These are phyloP conservation scores for Alternaria sp. DNA, from an alignment of 2,329 filamentous ascomycete genomes.

Conservation along the genomic window DNA sequence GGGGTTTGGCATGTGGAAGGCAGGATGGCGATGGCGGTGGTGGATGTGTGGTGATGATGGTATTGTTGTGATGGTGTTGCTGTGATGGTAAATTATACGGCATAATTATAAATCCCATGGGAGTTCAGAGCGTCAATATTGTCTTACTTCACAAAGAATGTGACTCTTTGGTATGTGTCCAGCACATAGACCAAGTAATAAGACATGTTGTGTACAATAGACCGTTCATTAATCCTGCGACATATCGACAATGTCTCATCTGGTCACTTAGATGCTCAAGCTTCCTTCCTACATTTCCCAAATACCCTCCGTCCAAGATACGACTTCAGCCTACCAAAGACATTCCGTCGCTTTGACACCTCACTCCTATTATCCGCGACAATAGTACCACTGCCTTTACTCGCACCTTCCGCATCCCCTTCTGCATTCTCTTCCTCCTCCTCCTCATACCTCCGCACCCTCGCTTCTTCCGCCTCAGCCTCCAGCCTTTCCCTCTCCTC, in stretches of 20 bases:
- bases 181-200: not conserved
- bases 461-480: not conserved
- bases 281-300: not conserved
- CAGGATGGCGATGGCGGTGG: not conserved
- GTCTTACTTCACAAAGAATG: not conserved
- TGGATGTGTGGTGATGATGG: not conserved
- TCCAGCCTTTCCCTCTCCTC: not conserved
- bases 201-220: not conserved
- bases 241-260: not conserved
- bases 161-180: not conserved
- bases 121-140: not conserved
- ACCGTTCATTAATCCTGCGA: not conserved
- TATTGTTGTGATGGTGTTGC: not conserved
- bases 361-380: not conserved
- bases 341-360: not conserved
- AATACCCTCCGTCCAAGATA: not conserved
- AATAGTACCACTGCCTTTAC: not conserved
- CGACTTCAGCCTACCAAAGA: not conserved
- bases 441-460: not conserved
- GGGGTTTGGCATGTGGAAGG: not conserved
- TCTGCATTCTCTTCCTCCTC: not conserved
- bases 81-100: fast-evolving
- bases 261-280: not conserved
- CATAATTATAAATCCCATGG: not conserved
- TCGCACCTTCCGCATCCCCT: not conserved